Base-by-base conservation (phyloP, 805 yeast species). In the Pichia occidentalis region DNA sequence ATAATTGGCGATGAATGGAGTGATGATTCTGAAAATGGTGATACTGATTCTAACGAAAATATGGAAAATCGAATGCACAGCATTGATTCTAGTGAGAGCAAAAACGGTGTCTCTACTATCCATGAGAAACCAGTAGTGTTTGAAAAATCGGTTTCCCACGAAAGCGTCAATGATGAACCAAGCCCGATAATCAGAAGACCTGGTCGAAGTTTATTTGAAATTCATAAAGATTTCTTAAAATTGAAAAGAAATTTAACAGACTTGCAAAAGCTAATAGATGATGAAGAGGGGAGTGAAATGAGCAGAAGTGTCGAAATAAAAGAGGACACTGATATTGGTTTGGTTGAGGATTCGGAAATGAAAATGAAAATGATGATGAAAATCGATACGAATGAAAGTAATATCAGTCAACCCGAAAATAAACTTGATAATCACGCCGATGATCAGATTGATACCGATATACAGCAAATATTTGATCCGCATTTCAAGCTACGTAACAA, bases 401-500 rank as follows among this genome's bases (percentile, higher is more conserved):
- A n/a, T n/a, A n/a, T n/a, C n/a, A n/a, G n/a, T n/a, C n/a, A n/a
- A n/a, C n/a, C n/a, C n/a, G n/a, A n/a, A n/a, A n/a, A n/a, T n/a
- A n/a, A n/a, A n/a, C n/a, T 12, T 27, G 34, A 39, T 7, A 46
- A 44, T 9, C 52, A 46, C 28, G 51, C 39, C 8, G 48, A 44
- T 9, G 43, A 35, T 23, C 29, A 36, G 17, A 32, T 31, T 16
- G 33, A 17, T 10, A 27, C 4, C 12, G n/a, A n/a, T n/a, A n/a
- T n/a, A n/a, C n/a, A n/a, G n/a, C n/a, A 34, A 26, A 31, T 21
- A 8, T 24, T 22, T 18, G 47, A 39, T 29, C 44, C 44, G 5
- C 36, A 34, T 29, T 28, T 24, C 14, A 45, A 38, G 13, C 29
- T 39, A n/a, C 42, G 49, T 23, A 63, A 59, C 43, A 61, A 54